phyloP scores from a whole-genome alignment of 176 grass and related monocot genomes.

The Rhynchospora tenuis region DNA sequence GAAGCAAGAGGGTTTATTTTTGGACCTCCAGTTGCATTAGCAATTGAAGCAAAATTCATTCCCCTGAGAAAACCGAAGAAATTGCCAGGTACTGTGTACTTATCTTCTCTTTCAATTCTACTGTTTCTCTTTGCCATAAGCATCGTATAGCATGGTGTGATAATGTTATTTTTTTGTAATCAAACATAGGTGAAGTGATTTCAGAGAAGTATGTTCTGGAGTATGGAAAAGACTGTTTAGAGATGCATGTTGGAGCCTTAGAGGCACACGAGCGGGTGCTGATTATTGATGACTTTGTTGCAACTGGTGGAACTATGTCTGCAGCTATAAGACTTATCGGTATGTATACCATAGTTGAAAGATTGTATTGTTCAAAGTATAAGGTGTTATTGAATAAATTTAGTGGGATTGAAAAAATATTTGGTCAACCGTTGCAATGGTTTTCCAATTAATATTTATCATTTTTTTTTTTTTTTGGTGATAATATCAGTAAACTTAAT shows the following conservation, averaged over 20 bases:
- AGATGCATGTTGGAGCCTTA: slow-evolving; percentile 83
- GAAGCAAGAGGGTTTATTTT: slow-evolving; percentile 97
- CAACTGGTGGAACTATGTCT: slow-evolving; percentile 82
- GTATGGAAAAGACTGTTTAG: slow-evolving; percentile 89
- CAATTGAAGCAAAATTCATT: slow-evolving; percentile 84
- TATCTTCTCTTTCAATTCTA: background rate
- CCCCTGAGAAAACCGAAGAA: slow-evolving; percentile 90
- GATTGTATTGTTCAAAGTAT: slow-evolving; percentile 5
- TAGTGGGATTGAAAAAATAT: background rate
- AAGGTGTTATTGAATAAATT: background rate
- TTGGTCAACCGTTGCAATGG: no score
- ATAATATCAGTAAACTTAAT: background rate
- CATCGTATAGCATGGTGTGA: background rate
- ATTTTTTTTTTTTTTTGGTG: no score
- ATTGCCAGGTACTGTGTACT: slow-evolving; percentile 51
- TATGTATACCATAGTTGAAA: slow-evolving; percentile 36
- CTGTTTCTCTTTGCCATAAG: background rate
- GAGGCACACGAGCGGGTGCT: slow-evolving; percentile 44
- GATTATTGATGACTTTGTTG: slow-evolving; percentile 82
- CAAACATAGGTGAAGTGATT: slow-evolving; percentile 70
- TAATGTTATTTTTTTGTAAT: background rate
- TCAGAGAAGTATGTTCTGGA: slow-evolving; percentile 80
- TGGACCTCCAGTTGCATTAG: slow-evolving; percentile 74
- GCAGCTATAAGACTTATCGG: slow-evolving; percentile 89
- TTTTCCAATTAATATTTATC: no score